Evolutionary conservation across 1,284 basidiomycete species (phyloP).

Genomic region (Kwoniella shivajii): DNA sequence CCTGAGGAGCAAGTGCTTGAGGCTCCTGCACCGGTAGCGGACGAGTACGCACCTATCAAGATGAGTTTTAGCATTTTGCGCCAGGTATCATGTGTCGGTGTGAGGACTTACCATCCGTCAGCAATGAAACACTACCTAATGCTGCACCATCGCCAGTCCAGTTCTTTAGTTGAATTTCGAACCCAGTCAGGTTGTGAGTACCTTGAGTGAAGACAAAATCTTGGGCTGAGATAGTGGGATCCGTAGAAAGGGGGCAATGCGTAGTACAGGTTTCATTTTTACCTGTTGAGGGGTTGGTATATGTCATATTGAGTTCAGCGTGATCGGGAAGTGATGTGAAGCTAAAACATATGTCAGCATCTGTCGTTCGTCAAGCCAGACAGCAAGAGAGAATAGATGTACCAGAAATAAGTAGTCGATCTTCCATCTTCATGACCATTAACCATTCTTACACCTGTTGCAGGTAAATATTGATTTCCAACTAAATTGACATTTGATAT

Average conservation of each 20-base stretch:
- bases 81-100: neutral
- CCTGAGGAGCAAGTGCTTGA: slow-evolving; percentile 73
- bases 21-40: slow-evolving; percentile 63
- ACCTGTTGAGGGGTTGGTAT: slow-evolving; percentile 73
- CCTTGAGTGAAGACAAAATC: slow-evolving; percentile 73
- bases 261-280: slow-evolving; percentile 71
- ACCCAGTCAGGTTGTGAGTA: slow-evolving; percentile 61
- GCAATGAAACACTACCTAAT: slow-evolving; percentile 82
- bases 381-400: slow-evolving; percentile 36
- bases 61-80: neutral
- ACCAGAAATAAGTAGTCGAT: slow-evolving; percentile 85
- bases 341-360: slow-evolving; percentile 55
- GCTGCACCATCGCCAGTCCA: slow-evolving; percentile 80
- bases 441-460: slow-evolving; percentile 78
- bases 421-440: slow-evolving; percentile 82
- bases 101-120: slow-evolving; percentile 72
- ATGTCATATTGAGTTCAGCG: slow-evolving; percentile 71
- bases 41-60: slow-evolving; percentile 67
- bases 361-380: too few relatives aligned
- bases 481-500: slow-evolving; percentile 73
- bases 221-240: slow-evolving; percentile 65
- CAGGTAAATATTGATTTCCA: slow-evolving; percentile 64
- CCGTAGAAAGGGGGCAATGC: slow-evolving; percentile 72
- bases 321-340: slow-evolving; percentile 87
- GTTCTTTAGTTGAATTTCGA: slow-evolving; percentile 73